Base-by-base conservation (phyloP, 257 asterid species). In the Avicennia marina region DNA sequence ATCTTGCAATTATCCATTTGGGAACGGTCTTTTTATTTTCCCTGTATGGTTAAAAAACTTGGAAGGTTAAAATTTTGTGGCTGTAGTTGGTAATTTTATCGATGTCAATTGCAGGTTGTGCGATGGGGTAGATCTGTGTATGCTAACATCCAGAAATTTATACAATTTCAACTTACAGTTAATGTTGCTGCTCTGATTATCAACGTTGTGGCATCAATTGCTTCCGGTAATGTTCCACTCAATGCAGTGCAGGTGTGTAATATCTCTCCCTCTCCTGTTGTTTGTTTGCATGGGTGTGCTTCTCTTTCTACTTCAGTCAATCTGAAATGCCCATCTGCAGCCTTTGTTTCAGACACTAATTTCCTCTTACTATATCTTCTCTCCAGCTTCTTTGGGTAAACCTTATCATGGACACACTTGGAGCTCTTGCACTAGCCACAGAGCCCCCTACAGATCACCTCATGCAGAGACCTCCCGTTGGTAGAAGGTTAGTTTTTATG, bases 361-460 rank as follows among this genome's bases (percentile, higher is more conserved):
- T 36, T 16, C 8, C 15, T 9, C 60, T 36, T 50, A 13, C 47
- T 33, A 20, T 69, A 21, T 52, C 36, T 39, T 43, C 36, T 34
- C 10, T 69, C 65, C 88, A 91, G 98, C 93, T 91, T 58, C 98
- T 91, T 25, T 91, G 98, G 98, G 98, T 91, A 38, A 91, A 91
- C 75, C 96, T 91, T 47, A 91, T 91, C 55, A 91, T 91, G 98
- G 98, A 91, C 70, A 91, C 98, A 18, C 81, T 91, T 17, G 98
- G 98, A 36, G 98, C 98, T 22, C 94, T 91, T 41, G 98, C 98
- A 51, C 78, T 91, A 53, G 98, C 96, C 41, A 91, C 98, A 0
- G 98, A 91, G 53, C 88, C 94, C 66, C 96, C 98, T 25, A 91
- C 98, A 1, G 95, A 91, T 72, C 95, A 91, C 68, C 90, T 91